Conservation (phyloP, 768 basidiomycete genomes). For the Polyporus arcularius region DNA sequence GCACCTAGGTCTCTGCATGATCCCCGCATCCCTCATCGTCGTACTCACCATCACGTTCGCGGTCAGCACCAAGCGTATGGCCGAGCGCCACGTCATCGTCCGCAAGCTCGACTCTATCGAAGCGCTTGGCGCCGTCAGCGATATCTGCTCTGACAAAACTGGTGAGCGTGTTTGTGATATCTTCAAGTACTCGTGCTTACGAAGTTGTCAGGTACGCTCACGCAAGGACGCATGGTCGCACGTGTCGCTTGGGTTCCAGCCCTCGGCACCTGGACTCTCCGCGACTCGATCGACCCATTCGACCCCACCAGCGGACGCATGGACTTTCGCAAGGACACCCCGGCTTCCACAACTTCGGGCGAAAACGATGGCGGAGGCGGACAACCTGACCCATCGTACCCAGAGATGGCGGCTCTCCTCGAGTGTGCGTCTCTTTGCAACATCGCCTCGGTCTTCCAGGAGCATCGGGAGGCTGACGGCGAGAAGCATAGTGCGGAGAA, state of each 20-base stretch:
- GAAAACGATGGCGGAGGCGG: neutral
- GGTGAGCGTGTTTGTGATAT: neutral
- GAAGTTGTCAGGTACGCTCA: neutral
- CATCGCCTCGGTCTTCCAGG: neutral
- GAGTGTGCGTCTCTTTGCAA: conserved; percentile 1
- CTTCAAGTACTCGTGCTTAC: neutral
- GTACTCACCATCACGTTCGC: conserved; percentile 1
- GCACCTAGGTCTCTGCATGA: conserved; percentile 2
- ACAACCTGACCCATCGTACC: conserved; percentile 25
- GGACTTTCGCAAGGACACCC: neutral
- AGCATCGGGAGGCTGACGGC: neutral
- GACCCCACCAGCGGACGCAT: neutral
- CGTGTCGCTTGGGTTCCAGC: neutral
- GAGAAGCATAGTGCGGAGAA: neutral
- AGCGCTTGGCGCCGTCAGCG: neutral
- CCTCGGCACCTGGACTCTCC: neutral
- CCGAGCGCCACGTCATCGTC: neutral
- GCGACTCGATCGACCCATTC: neutral
- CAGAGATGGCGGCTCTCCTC: conserved; percentile 32
- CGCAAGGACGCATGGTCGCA: neutral
- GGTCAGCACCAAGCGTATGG: conserved; percentile 1
- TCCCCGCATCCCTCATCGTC: conserved; percentile 1
- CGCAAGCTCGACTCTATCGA: conserved; percentile 6
- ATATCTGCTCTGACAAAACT: conserved; percentile 2
- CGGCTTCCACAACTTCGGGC: neutral